A percentile compares a stretch with the other conserved stretches of the same genome.
Conservation (phyloP, 1,284 basidiomycete genomes). For the Jaminaea rosea region DNA sequence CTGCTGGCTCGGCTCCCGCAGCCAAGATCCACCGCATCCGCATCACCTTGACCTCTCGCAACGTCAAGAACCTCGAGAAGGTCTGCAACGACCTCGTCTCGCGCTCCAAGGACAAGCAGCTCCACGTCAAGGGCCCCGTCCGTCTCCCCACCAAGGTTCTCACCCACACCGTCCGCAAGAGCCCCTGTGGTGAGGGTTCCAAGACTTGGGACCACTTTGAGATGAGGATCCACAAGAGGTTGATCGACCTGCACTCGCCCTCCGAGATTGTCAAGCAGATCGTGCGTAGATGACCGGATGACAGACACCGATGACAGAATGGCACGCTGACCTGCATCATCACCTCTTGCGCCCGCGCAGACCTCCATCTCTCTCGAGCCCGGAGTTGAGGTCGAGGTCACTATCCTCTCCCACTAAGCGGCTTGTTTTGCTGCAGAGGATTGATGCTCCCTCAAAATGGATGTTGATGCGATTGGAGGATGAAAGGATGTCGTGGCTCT, state of each 20-base stretch:
- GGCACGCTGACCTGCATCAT: neutral
- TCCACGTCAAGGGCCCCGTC: slow-evolving; percentile 97
- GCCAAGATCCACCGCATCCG: slow-evolving; percentile 99
- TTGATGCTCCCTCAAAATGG: too few relatives aligned
- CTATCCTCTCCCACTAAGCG: slow-evolving; percentile 79
- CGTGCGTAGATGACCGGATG: slow-evolving; percentile 50
- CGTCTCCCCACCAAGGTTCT: slow-evolving; percentile 97
- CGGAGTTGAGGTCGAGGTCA: slow-evolving; percentile 98
- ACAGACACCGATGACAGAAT: neutral
- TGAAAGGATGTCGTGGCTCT: too few relatives aligned
- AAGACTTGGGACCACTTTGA: slow-evolving; percentile 99
- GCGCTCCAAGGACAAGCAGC: slow-evolving; percentile 99
- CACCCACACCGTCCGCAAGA: slow-evolving; percentile 85
- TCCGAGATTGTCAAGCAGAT: slow-evolving; percentile 99
- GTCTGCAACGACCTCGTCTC: slow-evolving; percentile 94
- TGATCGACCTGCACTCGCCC: slow-evolving; percentile 97
- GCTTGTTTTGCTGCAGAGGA: too few relatives aligned
- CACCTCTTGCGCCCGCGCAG: slow-evolving; percentile 49
- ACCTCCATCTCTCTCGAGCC: slow-evolving; percentile 97
- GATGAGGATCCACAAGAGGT: slow-evolving; percentile 98
- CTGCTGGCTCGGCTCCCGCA: slow-evolving; percentile 59
- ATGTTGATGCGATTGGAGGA: too few relatives aligned
- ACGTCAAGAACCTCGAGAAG: slow-evolving; percentile 98
- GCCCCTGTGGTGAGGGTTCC: slow-evolving; percentile 78
- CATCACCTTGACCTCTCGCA: slow-evolving; percentile 95